Percentiles rank a stretch among this genome's conserved stretches.
These are phyloP conservation scores for Selaginella moellendorffii DNA, from an alignment of 75 land plant genomes.

Conservation along the genomic window DNA sequence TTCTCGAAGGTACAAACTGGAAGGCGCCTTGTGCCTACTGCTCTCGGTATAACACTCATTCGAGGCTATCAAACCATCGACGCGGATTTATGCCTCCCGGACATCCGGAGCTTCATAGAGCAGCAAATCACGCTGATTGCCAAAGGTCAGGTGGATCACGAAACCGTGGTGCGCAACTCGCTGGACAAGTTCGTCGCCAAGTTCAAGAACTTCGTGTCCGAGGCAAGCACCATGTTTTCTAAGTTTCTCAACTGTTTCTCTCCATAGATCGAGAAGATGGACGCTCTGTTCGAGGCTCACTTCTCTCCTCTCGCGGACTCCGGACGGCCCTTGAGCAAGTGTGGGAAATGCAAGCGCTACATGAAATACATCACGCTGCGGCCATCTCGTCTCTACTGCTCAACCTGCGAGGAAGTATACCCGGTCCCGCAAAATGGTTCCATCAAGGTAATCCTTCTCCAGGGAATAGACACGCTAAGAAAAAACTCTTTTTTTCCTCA, in stretches of 20 bases:
- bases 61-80: slow-evolving; percentile 90
- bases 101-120: slow-evolving; percentile 91
- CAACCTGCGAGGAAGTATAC: slow-evolving; percentile 89
- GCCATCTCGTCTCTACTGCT: slow-evolving; percentile 71
- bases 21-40: slow-evolving; percentile 75
- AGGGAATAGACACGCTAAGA: not conserved
- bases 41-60: slow-evolving; percentile 63
- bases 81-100: slow-evolving; percentile 87
- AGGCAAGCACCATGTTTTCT: slow-evolving; percentile 29
- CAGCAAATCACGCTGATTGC: slow-evolving; percentile 89
- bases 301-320: slow-evolving; percentile 89
- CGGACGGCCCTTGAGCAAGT: slow-evolving; percentile 77
- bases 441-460: slow-evolving; percentile 44
- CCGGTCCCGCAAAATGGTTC: slow-evolving; percentile 74
- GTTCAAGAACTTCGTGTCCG: slow-evolving; percentile 50
- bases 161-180: slow-evolving; percentile 54
- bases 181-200: slow-evolving; percentile 62
- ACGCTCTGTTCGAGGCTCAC: slow-evolving; percentile 91
- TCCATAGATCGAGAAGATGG: slow-evolving; percentile 85
- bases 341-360: slow-evolving; percentile 87
- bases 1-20: slow-evolving; percentile 96
- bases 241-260: not conserved
- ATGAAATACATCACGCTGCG: slow-evolving; percentile 83
- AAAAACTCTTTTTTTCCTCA: slow-evolving; percentile 17
- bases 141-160: slow-evolving; percentile 69